Conservation (phyloP, 148 eudicot species). For the Arbutus unedo region DNA sequence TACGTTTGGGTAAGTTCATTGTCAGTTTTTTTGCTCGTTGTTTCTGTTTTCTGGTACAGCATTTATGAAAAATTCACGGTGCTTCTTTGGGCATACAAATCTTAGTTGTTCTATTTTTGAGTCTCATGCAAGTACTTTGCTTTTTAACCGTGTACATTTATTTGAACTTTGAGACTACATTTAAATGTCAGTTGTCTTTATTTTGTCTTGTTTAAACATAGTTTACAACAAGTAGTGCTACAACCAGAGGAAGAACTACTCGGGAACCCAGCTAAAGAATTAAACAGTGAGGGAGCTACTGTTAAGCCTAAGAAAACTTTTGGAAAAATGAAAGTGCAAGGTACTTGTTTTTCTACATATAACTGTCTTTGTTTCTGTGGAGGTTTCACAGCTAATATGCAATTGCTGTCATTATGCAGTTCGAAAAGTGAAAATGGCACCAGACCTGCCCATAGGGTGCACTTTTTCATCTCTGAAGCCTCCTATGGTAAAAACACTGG, state of each 20-base stretch:
- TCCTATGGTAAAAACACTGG: slow-evolving; percentile 44
- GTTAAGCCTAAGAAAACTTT: slow-evolving; percentile 53
- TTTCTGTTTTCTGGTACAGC: not conserved
- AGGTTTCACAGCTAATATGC: not conserved
- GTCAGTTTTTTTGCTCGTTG: not conserved
- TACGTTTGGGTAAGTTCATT: slow-evolving; percentile 61
- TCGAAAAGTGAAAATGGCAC: slow-evolving; percentile 61
- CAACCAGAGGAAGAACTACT: slow-evolving; percentile 68
- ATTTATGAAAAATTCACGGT: not conserved
- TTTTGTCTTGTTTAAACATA: slow-evolving; percentile 14
- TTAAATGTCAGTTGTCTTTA: not conserved
- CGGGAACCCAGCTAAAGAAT: slow-evolving; percentile 40
- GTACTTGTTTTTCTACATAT: slow-evolving; percentile 27
- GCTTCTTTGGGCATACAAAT: not conserved
- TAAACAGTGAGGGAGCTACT: slow-evolving; percentile 47
- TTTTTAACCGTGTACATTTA: slow-evolving; percentile 3
- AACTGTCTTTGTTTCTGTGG: not conserved
- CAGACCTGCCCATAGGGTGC: slow-evolving; percentile 57
- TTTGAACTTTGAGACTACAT: not conserved
- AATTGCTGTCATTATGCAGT: slow-evolving; percentile 32
- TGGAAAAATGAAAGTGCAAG: slow-evolving; percentile 73
- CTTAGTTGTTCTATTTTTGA: not conserved
- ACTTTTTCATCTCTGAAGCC: slow-evolving; percentile 38
- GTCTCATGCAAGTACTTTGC: not conserved
- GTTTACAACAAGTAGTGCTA: slow-evolving; percentile 54